These are phyloP conservation scores for Trichoderma endophyticum DNA, from an alignment of 2,329 filamentous ascomycete species.

Conservation along the genomic window DNA sequence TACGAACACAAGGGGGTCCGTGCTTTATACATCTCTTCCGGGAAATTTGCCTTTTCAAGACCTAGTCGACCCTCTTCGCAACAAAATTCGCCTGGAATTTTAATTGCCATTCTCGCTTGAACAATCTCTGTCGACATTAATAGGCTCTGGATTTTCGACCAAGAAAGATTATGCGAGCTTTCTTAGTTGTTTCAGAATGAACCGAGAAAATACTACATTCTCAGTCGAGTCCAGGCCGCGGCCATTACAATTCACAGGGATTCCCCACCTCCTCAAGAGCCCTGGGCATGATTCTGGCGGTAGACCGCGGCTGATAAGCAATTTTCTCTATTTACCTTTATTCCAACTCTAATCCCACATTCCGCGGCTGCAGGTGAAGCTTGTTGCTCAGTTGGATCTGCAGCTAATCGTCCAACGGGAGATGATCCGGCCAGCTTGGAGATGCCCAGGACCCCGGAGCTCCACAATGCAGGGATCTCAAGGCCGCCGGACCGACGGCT, in stretches of 20 bases:
- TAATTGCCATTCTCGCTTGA: neutral
- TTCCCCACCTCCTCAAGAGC: neutral
- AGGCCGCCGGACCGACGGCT: neutral
- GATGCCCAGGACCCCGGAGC: neutral
- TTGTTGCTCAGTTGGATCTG: neutral
- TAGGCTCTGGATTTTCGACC: neutral
- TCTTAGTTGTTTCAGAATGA: neutral
- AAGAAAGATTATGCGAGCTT: neutral
- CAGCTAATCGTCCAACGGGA: conserved; percentile 13
- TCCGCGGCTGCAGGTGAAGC: neutral
- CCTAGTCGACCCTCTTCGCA: neutral
- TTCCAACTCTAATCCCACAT: neutral
- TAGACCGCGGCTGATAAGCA: neutral
- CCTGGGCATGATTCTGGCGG: neutral
- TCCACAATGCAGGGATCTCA: conserved; percentile 10
- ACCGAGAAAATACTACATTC: neutral
- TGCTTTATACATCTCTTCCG: neutral
- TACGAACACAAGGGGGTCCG: neutral
- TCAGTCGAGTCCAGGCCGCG: neutral
- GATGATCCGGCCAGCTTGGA: conserved; percentile 4
- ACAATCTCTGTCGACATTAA: neutral
- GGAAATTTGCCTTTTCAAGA: neutral
- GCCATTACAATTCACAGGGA: neutral
- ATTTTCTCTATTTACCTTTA: neutral
- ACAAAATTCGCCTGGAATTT: neutral